A percentile compares a stretch with the other conserved stretches of the same genome.
Conservation (phyloP, 2,329 filamentous ascomycete species). For the Fusarium sp. region DNA sequence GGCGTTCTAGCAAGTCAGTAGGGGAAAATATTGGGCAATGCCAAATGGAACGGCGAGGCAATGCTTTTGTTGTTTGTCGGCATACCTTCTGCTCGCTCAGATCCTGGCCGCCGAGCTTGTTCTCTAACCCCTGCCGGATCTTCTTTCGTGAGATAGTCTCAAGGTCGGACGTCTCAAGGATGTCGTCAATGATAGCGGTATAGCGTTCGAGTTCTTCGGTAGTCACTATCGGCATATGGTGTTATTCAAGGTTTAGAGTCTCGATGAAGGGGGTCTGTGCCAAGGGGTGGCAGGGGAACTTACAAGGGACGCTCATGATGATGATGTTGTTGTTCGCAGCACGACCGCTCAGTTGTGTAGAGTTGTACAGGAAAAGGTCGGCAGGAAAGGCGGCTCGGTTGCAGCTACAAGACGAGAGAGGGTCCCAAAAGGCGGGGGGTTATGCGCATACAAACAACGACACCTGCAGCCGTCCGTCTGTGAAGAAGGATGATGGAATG, state of each 20-base stretch:
- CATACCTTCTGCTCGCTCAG: slow-evolving; percentile 67
- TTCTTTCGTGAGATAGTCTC: slow-evolving; percentile 72
- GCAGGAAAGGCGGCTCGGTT: slow-evolving; percentile 11
- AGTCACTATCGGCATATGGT: slow-evolving; percentile 53
- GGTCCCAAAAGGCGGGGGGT: slow-evolving; percentile 21
- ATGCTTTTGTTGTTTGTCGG: not conserved
- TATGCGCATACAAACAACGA: slow-evolving; percentile 27
- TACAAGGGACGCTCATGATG: slow-evolving; percentile 44
- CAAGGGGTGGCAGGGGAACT: slow-evolving; percentile 12
- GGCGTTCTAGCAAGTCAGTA: slow-evolving; percentile 55
- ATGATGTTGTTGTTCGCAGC: not conserved
- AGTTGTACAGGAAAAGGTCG: slow-evolving; percentile 17
- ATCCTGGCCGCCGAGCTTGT: slow-evolving; percentile 64
- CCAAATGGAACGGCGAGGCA: not conserved
- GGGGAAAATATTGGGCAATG: not conserved
- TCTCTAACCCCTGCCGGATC: slow-evolving; percentile 66
- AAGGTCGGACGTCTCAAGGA: slow-evolving; percentile 66
- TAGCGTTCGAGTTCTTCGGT: slow-evolving; percentile 61
- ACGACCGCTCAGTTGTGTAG: not conserved
- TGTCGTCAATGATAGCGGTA: slow-evolving; percentile 67
- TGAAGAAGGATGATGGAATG: slow-evolving; percentile 17
- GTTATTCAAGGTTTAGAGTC: not conserved
- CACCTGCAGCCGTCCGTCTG: slow-evolving; percentile 13
- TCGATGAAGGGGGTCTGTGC: slow-evolving; percentile 6
- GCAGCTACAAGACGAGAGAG: slow-evolving; percentile 14